These are phyloP conservation scores for Chamaenerion angustifolium DNA, from an alignment of 345 rosid genomes.

Conservation along the genomic window DNA sequence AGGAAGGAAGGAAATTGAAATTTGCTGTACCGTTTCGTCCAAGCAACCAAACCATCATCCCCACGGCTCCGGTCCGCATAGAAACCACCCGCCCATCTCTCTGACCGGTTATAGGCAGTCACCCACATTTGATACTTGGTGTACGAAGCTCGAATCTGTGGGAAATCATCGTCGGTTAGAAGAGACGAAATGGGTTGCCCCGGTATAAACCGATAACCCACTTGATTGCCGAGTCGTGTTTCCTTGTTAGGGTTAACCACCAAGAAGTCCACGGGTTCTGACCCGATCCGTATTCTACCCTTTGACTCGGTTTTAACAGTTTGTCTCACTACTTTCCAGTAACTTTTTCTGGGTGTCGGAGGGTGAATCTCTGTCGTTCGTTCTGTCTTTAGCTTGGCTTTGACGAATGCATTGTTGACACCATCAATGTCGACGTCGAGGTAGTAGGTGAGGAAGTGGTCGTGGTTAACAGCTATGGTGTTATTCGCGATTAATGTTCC, in stretches of 20 bases:
- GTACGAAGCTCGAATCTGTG: slow-evolving; percentile 47
- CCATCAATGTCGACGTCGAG: slow-evolving; percentile 70
- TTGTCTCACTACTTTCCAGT: slow-evolving; percentile 47
- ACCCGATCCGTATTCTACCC: slow-evolving; percentile 36
- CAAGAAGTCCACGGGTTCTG: slow-evolving; percentile 39
- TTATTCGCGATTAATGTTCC: slow-evolving; percentile 55
- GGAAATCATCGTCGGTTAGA: slow-evolving; percentile 44
- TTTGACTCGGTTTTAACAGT: slow-evolving; percentile 48
- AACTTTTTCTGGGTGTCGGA: slow-evolving; percentile 37
- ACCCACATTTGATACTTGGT: slow-evolving; percentile 59
- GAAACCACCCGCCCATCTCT: slow-evolving; percentile 60
- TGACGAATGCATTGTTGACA: slow-evolving; percentile 39
- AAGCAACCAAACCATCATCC: slow-evolving; percentile 56
- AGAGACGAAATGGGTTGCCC: slow-evolving; percentile 39
- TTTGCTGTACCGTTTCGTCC: slow-evolving; percentile 43
- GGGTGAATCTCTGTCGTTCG: slow-evolving; percentile 16
- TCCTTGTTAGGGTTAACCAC: slow-evolving; percentile 43
- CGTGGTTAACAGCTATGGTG: slow-evolving; percentile 57
- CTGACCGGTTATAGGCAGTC: slow-evolving; percentile 39
- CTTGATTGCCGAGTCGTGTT: slow-evolving; percentile 43
- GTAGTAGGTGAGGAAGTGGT: slow-evolving; percentile 59
- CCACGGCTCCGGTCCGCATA: slow-evolving; percentile 37
- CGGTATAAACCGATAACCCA: slow-evolving; percentile 55
- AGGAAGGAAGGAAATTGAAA: too few relatives aligned
- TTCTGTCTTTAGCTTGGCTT: slow-evolving; percentile 30